phyloP scores from a whole-genome alignment of 2,329 filamentous ascomycete genomes.

The Chrysoporthe deuterocubensis region DNA sequence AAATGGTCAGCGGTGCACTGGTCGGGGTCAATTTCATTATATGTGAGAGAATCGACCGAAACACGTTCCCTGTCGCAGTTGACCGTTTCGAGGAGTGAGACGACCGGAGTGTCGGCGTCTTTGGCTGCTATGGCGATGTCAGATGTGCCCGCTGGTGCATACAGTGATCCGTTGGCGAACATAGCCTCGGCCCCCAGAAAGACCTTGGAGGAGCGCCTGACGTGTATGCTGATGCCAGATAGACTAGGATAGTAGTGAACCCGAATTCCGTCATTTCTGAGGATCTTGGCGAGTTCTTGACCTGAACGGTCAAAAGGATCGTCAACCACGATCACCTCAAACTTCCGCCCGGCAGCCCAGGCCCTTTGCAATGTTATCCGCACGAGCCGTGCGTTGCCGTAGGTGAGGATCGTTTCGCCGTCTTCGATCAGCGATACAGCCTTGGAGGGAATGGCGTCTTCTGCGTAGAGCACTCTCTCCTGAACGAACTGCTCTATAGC shows the following conservation, averaged over 20 bases:
- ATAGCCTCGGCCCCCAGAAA: slow-evolving; percentile 91
- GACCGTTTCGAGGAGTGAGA: slow-evolving; percentile 90
- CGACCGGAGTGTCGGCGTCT: slow-evolving; percentile 75
- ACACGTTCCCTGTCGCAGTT: slow-evolving; percentile 89
- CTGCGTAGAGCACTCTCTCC: slow-evolving; percentile 86
- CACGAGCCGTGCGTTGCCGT: slow-evolving; percentile 83
- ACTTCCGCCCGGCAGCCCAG: slow-evolving; percentile 69
- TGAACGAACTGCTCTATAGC: slow-evolving; percentile 89
- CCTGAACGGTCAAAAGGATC: slow-evolving; percentile 60
- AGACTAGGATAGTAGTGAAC: slow-evolving; percentile 81
- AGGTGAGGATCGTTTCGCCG: slow-evolving; percentile 84
- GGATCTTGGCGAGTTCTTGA: slow-evolving; percentile 66
- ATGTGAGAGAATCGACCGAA: slow-evolving; percentile 87
- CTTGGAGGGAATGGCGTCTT: slow-evolving; percentile 80
- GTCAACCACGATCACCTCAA: slow-evolving; percentile 86
- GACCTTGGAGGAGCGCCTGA: slow-evolving; percentile 69
- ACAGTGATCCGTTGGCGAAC: slow-evolving; percentile 92
- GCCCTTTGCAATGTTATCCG: slow-evolving; percentile 81
- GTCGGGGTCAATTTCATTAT: slow-evolving; percentile 87
- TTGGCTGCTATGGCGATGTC: slow-evolving; percentile 84
- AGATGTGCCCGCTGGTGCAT: slow-evolving; percentile 85
- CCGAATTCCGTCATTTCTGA: slow-evolving; percentile 70
- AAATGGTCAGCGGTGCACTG: slow-evolving; percentile 61
- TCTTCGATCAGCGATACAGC: slow-evolving; percentile 76
- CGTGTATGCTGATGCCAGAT: slow-evolving; percentile 74